phyloP scores from a whole-genome alignment of 371 early-diverging fungal genomes.

The Actinomortierella wolfii region DNA sequence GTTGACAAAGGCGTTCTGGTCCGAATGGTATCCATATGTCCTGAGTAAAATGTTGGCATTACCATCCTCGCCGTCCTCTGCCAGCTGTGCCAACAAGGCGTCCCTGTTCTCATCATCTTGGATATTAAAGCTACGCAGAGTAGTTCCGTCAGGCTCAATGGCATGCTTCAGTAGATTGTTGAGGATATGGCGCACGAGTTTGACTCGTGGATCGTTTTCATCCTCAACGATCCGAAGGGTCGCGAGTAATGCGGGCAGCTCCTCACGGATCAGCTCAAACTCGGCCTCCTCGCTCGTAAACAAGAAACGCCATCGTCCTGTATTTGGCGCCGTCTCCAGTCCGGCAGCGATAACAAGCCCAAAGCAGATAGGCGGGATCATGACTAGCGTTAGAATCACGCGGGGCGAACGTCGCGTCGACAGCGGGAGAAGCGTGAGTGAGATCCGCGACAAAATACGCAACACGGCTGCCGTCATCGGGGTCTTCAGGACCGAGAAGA shows the following conservation, averaged over 20 bases:
- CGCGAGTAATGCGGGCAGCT: slow-evolving; percentile 20
- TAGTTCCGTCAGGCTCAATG: slow-evolving; percentile 38
- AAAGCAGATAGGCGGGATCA: slow-evolving; percentile 38
- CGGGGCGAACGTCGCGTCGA: slow-evolving; percentile 33
- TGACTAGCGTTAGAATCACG: slow-evolving; percentile 28
- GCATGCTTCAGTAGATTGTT: slow-evolving; percentile 30
- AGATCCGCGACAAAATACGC: slow-evolving; percentile 32
- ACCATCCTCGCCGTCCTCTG: too few species aligned
- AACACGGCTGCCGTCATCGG: slow-evolving; percentile 33
- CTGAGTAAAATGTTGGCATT: too few species aligned
- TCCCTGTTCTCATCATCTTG: too few species aligned
- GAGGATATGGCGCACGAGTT: slow-evolving; percentile 29
- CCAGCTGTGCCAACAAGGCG: too few species aligned
- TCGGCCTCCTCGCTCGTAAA: slow-evolving; percentile 62
- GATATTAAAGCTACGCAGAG: slow-evolving; percentile 13
- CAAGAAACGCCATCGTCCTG: slow-evolving; percentile 57
- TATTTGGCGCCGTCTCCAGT: slow-evolving; percentile 58
- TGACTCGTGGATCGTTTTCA: slow-evolving; percentile 22
- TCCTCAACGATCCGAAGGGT: slow-evolving; percentile 21
- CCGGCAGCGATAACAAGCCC: slow-evolving; percentile 41
- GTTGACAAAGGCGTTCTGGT: too few species aligned
- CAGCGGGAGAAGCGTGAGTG: slow-evolving; percentile 34
- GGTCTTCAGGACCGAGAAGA: slow-evolving; percentile 33
- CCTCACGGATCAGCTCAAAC: slow-evolving; percentile 42
- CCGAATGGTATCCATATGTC: too few species aligned